Conservation (phyloP, 139 green algal genomes). For the Axilococcus clingmanii region DNA sequence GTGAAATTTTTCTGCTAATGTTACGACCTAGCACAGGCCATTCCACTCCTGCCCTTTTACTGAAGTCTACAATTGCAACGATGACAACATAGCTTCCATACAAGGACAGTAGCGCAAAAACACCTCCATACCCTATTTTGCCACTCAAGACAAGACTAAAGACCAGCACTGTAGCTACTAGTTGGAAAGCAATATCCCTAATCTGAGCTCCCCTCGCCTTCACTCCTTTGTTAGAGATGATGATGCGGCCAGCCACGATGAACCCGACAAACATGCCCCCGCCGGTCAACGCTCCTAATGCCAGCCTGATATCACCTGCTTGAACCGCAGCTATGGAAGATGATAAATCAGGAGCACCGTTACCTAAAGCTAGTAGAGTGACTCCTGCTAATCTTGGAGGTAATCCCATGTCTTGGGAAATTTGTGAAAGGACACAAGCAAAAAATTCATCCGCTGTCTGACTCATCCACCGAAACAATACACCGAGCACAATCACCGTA, state of each 20-base stretch:
- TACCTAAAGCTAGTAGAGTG: constrained; percentile 81
- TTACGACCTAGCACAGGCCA: constrained; percentile 25
- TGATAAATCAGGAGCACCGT: constrained; percentile 79
- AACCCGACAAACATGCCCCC: constrained; percentile 75
- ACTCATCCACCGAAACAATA: constrained; percentile 64
- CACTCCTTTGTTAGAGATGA: constrained; percentile 40
- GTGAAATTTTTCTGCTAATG: neutral
- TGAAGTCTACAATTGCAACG: constrained; percentile 60
- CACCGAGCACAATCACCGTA: constrained; percentile 9
- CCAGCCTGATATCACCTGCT: constrained; percentile 25
- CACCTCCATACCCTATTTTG: constrained; percentile 15
- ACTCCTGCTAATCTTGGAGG: constrained; percentile 77
- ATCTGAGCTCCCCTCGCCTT: constrained; percentile 59
- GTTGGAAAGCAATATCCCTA: constrained; percentile 58
- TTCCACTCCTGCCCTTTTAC: constrained; percentile 25
- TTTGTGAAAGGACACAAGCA: constrained; percentile 62
- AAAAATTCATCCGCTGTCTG: constrained; percentile 81
- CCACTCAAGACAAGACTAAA: constrained; percentile 13
- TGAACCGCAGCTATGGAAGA: constrained; percentile 68
- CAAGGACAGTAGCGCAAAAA: constrained; percentile 37
- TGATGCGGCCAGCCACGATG: constrained; percentile 44
- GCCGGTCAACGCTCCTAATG: constrained; percentile 41
- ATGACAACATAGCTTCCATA: constrained; percentile 55
- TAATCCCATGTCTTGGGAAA: constrained; percentile 71
- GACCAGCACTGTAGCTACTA: constrained; percentile 24